Evolutionary conservation across 441 rosid species (phyloP).

Genomic region (Francoa sonchifolia): DNA sequence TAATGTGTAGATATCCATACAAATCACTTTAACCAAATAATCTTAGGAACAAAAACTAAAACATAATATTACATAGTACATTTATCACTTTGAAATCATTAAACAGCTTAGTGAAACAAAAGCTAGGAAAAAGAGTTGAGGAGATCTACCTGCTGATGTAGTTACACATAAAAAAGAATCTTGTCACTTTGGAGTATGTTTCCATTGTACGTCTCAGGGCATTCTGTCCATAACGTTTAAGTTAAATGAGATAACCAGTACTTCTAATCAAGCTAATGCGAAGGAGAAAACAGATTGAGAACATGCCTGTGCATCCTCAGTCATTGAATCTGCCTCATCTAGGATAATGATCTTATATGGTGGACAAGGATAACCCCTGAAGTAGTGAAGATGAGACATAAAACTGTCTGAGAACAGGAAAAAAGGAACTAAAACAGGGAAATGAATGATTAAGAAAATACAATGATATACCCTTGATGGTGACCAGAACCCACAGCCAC

Average conservation of each 20-base stretch:
- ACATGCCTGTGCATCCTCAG: slow-evolving; percentile 95
- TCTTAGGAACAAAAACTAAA: too few species aligned
- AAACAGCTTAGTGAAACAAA: background rate
- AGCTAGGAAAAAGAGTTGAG: background rate
- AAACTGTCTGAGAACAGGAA: too few species aligned
- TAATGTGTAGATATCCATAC: too few species aligned
- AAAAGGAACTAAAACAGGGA: background rate
- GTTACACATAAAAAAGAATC: slow-evolving; percentile 88
- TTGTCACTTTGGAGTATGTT: slow-evolving; percentile 83
- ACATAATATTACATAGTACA: too few species aligned
- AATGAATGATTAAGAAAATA: background rate
- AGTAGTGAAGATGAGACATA: slow-evolving; percentile 9
- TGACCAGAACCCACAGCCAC: slow-evolving; percentile 74
- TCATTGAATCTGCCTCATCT: slow-evolving; percentile 98
- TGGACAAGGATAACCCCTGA: slow-evolving; percentile 83
- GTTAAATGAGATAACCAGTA: slow-evolving; percentile 2
- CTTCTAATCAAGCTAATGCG: background rate
- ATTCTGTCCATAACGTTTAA: slow-evolving; percentile 32
- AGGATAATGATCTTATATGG: slow-evolving; percentile 83
- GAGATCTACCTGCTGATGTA: slow-evolving; percentile 79
- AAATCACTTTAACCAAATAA: too few species aligned
- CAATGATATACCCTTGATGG: slow-evolving; percentile 44
- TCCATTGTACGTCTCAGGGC: slow-evolving; percentile 96
- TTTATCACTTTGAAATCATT: too few species aligned
- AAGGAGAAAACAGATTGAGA: slow-evolving; percentile 1